Evolutionary conservation across 1,284 basidiomycete genomes (phyloP).

Genomic region (Fomitopsis pinicola): DNA sequence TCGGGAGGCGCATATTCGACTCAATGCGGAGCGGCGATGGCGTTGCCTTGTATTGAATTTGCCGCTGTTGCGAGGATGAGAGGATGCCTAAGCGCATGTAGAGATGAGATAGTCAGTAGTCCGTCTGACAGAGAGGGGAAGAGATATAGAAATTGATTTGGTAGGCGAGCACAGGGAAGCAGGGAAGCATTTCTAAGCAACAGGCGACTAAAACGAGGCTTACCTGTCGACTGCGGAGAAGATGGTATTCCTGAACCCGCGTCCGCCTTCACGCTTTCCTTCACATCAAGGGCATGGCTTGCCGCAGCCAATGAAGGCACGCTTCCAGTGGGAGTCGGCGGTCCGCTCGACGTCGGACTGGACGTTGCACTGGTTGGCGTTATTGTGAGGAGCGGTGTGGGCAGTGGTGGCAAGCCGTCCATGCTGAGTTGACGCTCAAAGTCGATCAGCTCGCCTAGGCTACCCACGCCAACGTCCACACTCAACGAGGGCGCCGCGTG

Average conservation of each 20-base stretch:
- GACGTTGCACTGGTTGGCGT: slow-evolving; percentile 8
- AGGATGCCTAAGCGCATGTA: not conserved
- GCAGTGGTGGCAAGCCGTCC: not conserved
- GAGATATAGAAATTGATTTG: not conserved
- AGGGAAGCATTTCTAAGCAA: not conserved
- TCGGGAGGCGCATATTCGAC: slow-evolving; percentile 21
- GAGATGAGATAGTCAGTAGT: slow-evolving; percentile 1
- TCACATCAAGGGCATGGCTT: not conserved
- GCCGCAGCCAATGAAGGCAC: not conserved
- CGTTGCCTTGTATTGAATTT: slow-evolving; percentile 33
- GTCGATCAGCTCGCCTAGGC: not conserved
- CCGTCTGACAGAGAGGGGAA: not conserved
- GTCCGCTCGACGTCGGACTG: slow-evolving; percentile 11
- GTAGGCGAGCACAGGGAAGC: not conserved
- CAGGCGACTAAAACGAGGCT: slow-evolving; percentile 3
- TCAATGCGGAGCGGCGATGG: slow-evolving; percentile 55
- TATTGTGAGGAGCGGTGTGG: slow-evolving; percentile 9
- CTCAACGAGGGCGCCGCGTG: slow-evolving; percentile 11
- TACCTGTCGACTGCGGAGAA: slow-evolving; percentile 1
- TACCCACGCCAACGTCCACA: slow-evolving; percentile 8
- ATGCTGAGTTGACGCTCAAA: not conserved
- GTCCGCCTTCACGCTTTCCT: not conserved
- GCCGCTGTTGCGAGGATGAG: not conserved
- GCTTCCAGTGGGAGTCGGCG: slow-evolving; percentile 8
- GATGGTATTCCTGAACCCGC: slow-evolving; percentile 1